These are phyloP conservation scores for Physcomitrium patens DNA, from an alignment of 225 moss, liverwort and hornwort genomes.

Conservation along the genomic window DNA sequence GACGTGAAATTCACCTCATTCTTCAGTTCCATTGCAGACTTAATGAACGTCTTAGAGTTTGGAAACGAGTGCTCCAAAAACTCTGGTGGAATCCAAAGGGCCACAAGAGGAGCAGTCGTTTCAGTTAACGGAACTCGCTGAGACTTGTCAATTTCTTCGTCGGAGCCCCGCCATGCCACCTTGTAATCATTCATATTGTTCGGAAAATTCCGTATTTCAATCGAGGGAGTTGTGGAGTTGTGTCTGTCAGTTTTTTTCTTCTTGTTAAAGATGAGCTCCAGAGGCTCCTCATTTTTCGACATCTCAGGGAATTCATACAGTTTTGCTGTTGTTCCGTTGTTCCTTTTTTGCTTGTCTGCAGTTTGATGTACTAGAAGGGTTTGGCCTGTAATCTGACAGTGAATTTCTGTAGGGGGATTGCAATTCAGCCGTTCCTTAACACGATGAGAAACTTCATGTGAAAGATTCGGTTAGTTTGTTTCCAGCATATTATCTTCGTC, in stretches of 20 bases:
- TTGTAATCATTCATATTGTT: slow-evolving; percentile 54
- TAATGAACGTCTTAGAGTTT: slow-evolving; percentile 52
- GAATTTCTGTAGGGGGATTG: too few relatives aligned
- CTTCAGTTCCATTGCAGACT: slow-evolving; percentile 74
- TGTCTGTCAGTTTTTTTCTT: slow-evolving; percentile 30
- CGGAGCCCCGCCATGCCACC: slow-evolving; percentile 29
- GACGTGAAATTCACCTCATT: slow-evolving; percentile 55
- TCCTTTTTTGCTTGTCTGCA: too few relatives aligned
- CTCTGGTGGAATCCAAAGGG: slow-evolving; percentile 53
- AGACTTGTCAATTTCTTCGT: slow-evolving; percentile 34
- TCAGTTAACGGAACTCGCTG: slow-evolving; percentile 37
- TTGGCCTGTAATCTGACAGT: too few relatives aligned
- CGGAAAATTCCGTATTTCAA: slow-evolving; percentile 36
- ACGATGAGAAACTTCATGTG: too few relatives aligned
- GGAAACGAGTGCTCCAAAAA: slow-evolving; percentile 80
- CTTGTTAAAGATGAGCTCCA: slow-evolving; percentile 37
- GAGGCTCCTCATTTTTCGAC: slow-evolving; percentile 10
- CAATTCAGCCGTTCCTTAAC: too few relatives aligned
- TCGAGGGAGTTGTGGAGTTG: slow-evolving; percentile 29
- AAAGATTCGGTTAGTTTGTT: too few relatives aligned
- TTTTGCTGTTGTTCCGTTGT: too few relatives aligned
- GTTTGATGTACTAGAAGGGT: too few relatives aligned
- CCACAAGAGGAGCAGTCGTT: slow-evolving; percentile 40
- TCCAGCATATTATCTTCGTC: too few relatives aligned
- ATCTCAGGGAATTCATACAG: too few relatives aligned